These are phyloP conservation scores for Phytophthora kernoviae DNA, from an alignment of 352 stramenopile genomes.

Conservation along the genomic window DNA sequence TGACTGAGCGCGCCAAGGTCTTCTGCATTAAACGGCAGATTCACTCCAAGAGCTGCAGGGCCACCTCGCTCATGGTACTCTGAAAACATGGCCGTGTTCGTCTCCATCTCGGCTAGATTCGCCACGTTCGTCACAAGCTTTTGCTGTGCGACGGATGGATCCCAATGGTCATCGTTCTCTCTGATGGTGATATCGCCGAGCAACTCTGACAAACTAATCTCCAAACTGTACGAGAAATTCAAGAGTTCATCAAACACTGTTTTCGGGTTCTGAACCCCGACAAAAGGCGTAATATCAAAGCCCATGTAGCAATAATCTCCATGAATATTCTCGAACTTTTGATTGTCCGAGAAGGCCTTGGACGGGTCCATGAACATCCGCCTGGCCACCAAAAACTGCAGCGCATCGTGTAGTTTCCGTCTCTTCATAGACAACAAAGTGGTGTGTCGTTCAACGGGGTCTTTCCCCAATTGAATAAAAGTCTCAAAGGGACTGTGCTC, in stretches of 20 bases:
- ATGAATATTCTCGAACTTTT: conserved; percentile 48
- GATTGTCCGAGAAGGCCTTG: conserved; percentile 40
- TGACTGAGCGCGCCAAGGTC: conserved; percentile 24
- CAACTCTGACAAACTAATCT: conserved; percentile 54
- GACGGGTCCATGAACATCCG: conserved; percentile 38
- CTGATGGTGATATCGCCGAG: conserved; percentile 56
- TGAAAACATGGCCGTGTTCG: conserved; percentile 47
- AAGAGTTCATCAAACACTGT: conserved; percentile 53
- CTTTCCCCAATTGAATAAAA: conserved; percentile 42
- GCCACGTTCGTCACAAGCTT: conserved; percentile 41
- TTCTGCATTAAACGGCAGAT: conserved; percentile 19
- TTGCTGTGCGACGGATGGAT: conserved; percentile 44
- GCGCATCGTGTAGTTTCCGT: conserved; percentile 40
- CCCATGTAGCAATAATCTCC: conserved; percentile 46
- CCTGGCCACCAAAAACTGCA: conserved; percentile 39
- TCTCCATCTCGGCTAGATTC: conserved; percentile 43
- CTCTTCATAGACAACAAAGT: conserved; percentile 44
- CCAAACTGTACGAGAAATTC: conserved; percentile 55
- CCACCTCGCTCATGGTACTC: conserved; percentile 37
- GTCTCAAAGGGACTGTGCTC: conserved; percentile 42
- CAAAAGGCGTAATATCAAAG: conserved; percentile 62
- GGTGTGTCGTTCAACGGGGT: conserved; percentile 33
- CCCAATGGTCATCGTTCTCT: conserved; percentile 52
- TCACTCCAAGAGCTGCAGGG: conserved; percentile 21
- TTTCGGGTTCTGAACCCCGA: conserved; percentile 21